Base-by-base conservation (phyloP, 306 rosid genomes). In the Nissolia schottii region DNA sequence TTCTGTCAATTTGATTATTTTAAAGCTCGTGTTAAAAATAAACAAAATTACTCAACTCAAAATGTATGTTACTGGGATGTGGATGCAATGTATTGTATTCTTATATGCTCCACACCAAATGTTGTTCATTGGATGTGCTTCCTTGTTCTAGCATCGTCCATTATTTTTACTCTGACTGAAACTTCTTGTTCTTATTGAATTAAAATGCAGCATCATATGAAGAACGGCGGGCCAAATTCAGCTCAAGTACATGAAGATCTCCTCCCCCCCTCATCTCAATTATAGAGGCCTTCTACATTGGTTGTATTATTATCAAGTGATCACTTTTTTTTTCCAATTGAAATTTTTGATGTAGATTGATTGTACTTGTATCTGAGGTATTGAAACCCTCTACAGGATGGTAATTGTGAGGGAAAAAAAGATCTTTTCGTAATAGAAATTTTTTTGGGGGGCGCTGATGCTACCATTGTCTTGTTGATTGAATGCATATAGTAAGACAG, bases 161-260 rank as follows among this genome's bases (percentile, higher is more conserved):
- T 38, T 37, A 34, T 61, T 58, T n/a, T 48, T 45, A 66, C 20
- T 29, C n/a, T 77, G 29, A 72, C 43, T 59, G 55, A n/a, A n/a
- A 35, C 10, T 54, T 65, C 10, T 76, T 69, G 7, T 63, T 70
- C 48, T 69, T 73, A 50, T 67, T 79, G 59, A 75, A 73, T 28
- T 65, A 7, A n/a, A 67, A 77, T 78, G 40, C 93, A 90, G 97
- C 97, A 65, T 93, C 97, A 38, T 90, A 93, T 51, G 94, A 87
- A 68, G 96, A 90, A 74, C 84, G 98, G 38, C 93, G 87, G 1
- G 83, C 92, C 74, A 90, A 89, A 78, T 61, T 90, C 73, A 46
- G 34, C 51, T 54, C 57, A 48, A 15, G 46, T 19, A 49, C 84
- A 45, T 79, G 81, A 83, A 45, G 79, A 60, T 65, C 72, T 71